Conservation (phyloP, 805 yeast species). For the Yarrowia sp. region DNA sequence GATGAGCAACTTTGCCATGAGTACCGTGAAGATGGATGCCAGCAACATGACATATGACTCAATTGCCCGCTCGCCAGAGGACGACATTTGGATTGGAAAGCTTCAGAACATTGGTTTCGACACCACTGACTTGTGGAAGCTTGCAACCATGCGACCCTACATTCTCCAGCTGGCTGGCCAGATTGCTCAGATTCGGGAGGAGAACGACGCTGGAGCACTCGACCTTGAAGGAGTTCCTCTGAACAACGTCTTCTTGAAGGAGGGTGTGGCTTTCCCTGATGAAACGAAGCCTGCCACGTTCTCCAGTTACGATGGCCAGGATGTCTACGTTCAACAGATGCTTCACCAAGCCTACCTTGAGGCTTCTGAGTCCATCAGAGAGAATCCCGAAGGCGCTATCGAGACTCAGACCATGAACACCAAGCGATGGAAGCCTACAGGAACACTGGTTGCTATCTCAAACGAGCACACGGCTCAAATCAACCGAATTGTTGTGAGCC, state of each 20-base stretch:
- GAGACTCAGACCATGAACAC: slow-evolving; percentile 15
- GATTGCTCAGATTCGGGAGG: slow-evolving; percentile 1
- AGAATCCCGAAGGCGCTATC: neutral
- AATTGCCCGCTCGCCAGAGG: slow-evolving; percentile 33
- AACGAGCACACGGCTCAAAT: slow-evolving; percentile 61
- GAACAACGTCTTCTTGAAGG: slow-evolving; percentile 18
- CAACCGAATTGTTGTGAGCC: slow-evolving; percentile 56
- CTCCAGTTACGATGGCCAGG: slow-evolving; percentile 62
- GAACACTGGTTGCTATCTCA: slow-evolving; percentile 59
- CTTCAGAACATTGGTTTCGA: slow-evolving; percentile 69
- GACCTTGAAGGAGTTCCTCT: slow-evolving; percentile 2
- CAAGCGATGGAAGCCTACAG: slow-evolving; percentile 44
- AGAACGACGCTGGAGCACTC: slow-evolving; percentile 3
- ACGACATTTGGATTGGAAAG: slow-evolving; percentile 58
- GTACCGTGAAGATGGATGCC: slow-evolving; percentile 17
- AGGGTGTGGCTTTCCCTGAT: slow-evolving; percentile 3
- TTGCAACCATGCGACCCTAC: slow-evolving; percentile 67
- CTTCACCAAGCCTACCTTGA: slow-evolving; percentile 53
- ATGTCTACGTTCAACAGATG: slow-evolving; percentile 59
- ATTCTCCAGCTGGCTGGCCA: slow-evolving; percentile 44
- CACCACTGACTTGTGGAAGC: slow-evolving; percentile 78
- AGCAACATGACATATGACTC: neutral
- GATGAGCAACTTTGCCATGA: slow-evolving; percentile 22
- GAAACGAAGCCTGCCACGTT: neutral
- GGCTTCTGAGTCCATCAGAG: slow-evolving; percentile 6